Conservation (phyloP, 164 flowering plant species). For the Magnolia changhungtana region DNA sequence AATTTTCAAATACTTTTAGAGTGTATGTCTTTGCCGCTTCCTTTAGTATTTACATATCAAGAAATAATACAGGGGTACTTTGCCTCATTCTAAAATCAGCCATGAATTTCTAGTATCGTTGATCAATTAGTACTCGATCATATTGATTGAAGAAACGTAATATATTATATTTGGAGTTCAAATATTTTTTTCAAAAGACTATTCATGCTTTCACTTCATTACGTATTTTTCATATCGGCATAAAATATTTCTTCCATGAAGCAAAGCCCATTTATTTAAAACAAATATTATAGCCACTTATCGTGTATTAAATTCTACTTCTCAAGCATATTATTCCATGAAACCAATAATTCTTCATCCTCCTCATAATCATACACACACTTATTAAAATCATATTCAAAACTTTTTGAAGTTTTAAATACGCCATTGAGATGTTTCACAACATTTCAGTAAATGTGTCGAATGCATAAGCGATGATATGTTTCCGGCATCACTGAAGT, state of each 20-base stretch:
- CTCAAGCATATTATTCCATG: slow-evolving; percentile 2
- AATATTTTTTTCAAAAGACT: slow-evolving; percentile 2
- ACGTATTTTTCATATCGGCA: background rate
- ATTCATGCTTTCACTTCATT: slow-evolving; percentile 6
- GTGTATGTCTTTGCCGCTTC: slow-evolving; percentile 4
- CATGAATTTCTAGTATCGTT: background rate
- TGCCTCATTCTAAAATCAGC: background rate
- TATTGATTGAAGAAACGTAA: background rate
- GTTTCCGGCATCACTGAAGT: slow-evolving; percentile 3
- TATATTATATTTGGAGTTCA: background rate
- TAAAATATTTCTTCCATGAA: slow-evolving; percentile 5
- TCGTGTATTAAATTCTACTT: slow-evolving; percentile 1
- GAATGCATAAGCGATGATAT: slow-evolving; percentile 11
- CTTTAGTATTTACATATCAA: background rate
- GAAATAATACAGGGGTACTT: background rate
- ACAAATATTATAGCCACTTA: background rate
- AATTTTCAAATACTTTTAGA: slow-evolving; percentile 2
- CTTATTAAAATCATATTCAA: background rate
- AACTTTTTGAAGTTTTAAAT: background rate
- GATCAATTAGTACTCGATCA: slow-evolving; percentile 4
- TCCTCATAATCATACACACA: slow-evolving; percentile 4
- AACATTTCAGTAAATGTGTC: slow-evolving; percentile 14
- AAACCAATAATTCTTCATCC: background rate
- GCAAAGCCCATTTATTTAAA: slow-evolving; percentile 9
- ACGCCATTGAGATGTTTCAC: slow-evolving; percentile 1